A percentile compares a stretch with the other conserved stretches of the same genome.
Evolutionary conservation across 768 basidiomycete species (phyloP).

Genomic region (Cubamyces sp.): DNA sequence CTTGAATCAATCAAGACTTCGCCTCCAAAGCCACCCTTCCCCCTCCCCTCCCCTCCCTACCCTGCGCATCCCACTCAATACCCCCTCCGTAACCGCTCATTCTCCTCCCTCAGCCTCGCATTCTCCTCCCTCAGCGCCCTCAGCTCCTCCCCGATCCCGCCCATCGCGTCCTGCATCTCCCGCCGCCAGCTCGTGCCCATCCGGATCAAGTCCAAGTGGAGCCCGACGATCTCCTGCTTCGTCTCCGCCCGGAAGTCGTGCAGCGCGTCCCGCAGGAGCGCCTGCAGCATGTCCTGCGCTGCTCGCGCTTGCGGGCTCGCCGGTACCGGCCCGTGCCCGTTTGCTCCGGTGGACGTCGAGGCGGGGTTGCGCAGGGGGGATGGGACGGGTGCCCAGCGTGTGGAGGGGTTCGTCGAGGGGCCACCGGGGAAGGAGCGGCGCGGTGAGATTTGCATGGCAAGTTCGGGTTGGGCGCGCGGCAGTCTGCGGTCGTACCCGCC

Average conservation of each 20-base stretch:
- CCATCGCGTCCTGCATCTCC: conserved; percentile 65
- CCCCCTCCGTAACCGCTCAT: conserved; percentile 52
- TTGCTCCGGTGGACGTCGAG: conserved; percentile 7
- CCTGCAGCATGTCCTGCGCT: conserved; percentile 65
- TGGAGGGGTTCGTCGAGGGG: background rate
- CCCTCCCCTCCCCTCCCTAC: too few species aligned
- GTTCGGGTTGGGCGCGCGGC: conserved; percentile 8
- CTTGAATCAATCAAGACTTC: background rate
- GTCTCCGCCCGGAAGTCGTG: conserved; percentile 73
- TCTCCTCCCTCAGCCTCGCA: conserved; percentile 65
- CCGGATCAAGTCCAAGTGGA: conserved; percentile 73
- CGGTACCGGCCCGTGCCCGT: conserved; percentile 39
- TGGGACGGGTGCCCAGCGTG: conserved; percentile 26
- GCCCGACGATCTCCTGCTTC: conserved; percentile 69
- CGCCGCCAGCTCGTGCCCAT: conserved; percentile 73
- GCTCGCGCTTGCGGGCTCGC: conserved; percentile 42
- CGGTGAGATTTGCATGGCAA: conserved; percentile 31
- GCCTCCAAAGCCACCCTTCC: background rate
- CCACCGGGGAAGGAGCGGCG: conserved; percentile 42
- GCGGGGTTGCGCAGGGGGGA: conserved; percentile 36
- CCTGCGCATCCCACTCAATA: conserved; percentile 33
- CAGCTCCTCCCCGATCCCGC: conserved; percentile 64
- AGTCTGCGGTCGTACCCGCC: background rate
- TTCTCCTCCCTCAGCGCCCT: conserved; percentile 49
- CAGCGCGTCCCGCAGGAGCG: conserved; percentile 72